A percentile compares a stretch with the other conserved stretches of the same genome.
Evolutionary conservation across 139 green algal species (phyloP).

Genomic region (Closterium sp.): DNA sequence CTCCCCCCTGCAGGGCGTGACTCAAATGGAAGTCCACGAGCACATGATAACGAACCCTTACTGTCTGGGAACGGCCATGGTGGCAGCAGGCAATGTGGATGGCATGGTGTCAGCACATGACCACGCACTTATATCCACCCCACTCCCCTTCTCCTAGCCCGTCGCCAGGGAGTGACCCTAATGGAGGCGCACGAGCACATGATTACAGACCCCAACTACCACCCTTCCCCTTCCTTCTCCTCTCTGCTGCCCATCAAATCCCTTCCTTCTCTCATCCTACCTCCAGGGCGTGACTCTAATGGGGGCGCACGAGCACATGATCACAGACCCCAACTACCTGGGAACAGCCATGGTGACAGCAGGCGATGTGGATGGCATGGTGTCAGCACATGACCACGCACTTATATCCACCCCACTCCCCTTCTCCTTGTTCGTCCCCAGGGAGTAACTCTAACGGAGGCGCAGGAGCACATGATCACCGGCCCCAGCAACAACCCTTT

Average conservation of each 20-base stretch:
- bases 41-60: constrained; percentile 52
- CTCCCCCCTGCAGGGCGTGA: too few relatives aligned
- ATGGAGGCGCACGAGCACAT: neutral
- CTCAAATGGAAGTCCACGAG: too few relatives aligned
- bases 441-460: neutral
- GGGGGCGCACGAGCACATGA: too few relatives aligned
- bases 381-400: too few relatives aligned
- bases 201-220: neutral
- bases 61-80: constrained; percentile 78
- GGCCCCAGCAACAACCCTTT: neutral
- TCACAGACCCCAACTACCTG: too few relatives aligned
- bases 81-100: constrained; percentile 72
- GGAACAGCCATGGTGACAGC: too few relatives aligned
- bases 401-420: too few relatives aligned
- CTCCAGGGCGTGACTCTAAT: too few relatives aligned
- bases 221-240: neutral
- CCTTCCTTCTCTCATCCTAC: neutral
- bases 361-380: too few relatives aligned
- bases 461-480: neutral
- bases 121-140: too few relatives aligned
- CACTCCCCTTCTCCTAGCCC: too few relatives aligned
- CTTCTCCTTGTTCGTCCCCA: neutral
- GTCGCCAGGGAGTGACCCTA: neutral
- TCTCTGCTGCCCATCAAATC: neutral
- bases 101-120: constrained; percentile 90